Evolutionary conservation across 2,329 filamentous ascomycete species (phyloP).

Genomic region (Penicillium sp.): DNA sequence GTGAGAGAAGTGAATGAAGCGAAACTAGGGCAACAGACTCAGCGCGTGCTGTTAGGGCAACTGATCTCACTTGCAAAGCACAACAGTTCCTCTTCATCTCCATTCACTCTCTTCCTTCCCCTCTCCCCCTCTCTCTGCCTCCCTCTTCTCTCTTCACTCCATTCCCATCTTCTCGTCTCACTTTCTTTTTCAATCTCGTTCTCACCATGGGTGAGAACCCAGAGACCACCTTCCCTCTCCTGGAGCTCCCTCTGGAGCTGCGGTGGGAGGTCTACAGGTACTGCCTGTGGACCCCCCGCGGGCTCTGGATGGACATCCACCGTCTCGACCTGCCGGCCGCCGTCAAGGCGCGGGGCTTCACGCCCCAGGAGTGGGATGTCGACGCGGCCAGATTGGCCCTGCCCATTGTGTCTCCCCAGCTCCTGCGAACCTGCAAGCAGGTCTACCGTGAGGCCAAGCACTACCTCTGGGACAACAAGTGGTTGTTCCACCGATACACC

Average conservation of each 20-base stretch:
- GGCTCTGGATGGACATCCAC: slow-evolving; percentile 2
- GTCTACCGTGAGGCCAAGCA: neutral
- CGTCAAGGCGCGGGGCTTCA: neutral
- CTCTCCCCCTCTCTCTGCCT: neutral
- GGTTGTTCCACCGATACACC: neutral
- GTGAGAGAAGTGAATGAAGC: no score
- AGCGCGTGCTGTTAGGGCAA: no score
- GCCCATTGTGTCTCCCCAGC: slow-evolving; percentile 2
- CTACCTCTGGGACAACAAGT: neutral
- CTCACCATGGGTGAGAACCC: neutral
- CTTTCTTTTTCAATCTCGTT: neutral
- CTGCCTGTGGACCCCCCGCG: neutral
- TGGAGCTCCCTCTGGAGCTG: neutral
- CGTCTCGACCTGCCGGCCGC: neutral
- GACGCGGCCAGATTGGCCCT: no score
- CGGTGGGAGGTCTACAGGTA: slow-evolving; percentile 1
- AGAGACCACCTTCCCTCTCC: neutral
- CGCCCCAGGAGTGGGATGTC: no score
- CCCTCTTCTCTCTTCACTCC: neutral
- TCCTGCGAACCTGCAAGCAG: slow-evolving; percentile 2
- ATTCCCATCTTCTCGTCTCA: neutral
- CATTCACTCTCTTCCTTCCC: neutral
- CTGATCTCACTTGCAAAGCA: no score
- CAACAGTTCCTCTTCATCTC: no score
- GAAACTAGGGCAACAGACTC: no score